Evolutionary conservation across 78 protist species (phyloP).

Genomic region (Dictyostelium purpureum): DNA sequence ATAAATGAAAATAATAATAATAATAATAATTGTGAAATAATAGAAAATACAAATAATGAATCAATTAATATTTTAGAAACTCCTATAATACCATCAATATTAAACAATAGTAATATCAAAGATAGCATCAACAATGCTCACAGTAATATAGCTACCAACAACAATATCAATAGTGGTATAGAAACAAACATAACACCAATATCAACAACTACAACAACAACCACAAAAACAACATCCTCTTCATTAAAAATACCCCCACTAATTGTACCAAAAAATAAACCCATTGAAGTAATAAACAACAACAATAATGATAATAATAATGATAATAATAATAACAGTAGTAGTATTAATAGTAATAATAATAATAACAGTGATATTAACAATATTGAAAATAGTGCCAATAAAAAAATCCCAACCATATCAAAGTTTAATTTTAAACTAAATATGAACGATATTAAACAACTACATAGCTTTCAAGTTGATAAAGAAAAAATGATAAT

Average conservation of each 20-base stretch:
- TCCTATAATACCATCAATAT: too few relatives aligned
- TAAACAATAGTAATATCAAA: too few relatives aligned
- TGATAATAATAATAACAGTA: background rate
- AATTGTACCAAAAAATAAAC: background rate
- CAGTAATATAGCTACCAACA: too few relatives aligned
- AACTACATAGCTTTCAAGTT: background rate
- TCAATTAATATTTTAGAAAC: too few relatives aligned
- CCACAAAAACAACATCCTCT: background rate
- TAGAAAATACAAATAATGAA: too few relatives aligned
- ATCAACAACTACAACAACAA: background rate
- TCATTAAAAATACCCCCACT: background rate
- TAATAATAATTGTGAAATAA: too few relatives aligned
- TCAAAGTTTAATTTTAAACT: background rate
- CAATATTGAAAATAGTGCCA: background rate
- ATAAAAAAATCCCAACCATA: background rate
- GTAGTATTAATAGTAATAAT: background rate
- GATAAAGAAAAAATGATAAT: constrained; percentile 31
- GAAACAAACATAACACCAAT: background rate
- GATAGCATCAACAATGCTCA: too few relatives aligned
- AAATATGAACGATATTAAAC: background rate
- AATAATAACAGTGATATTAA: background rate
- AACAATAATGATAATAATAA: background rate
- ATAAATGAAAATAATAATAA: too few relatives aligned
- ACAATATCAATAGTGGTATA: background rate
- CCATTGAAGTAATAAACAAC: background rate